Evolutionary conservation across 441 rosid species (phyloP), one percentile per base, ranked within the genome.

Genomic region (Isatis lusitanica): DNA sequence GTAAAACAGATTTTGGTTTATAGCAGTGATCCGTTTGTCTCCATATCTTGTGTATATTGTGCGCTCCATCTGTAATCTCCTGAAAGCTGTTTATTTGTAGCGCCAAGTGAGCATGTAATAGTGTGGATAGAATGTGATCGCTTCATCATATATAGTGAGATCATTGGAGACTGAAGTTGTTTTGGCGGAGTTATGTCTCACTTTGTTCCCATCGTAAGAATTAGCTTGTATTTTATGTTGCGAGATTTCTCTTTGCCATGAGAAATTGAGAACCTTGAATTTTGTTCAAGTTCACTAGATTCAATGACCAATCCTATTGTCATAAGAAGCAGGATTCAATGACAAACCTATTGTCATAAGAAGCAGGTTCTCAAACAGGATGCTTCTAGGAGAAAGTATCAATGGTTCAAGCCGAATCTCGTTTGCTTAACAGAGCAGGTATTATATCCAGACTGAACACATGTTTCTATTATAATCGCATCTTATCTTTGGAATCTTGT

Each of bases 341-440:
- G 36, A 16, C n/a, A 53, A 63, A 43, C n/a, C 28, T 55, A 51
- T 26, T 51, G 53, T 50, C n/a, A 33, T 35, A 15, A 44, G 71
- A 64, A 51, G 21, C 76, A 64, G 55, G 21, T 46, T 73, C 31
- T 64, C 48, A 33, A 38, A 26, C 16, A 24, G 30, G n/a, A 74
- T 65, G 66, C 51, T 44, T 43, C 6, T 1, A 47, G 51, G 59
- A 57, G 60, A 74, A 26, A 16, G 72, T 46, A 47, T 36, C 64
- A 64, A 11, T 24, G 42, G 24, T 24, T 65, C 51, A 65, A 47
- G 51, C n/a, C 28, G 17, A 65, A 35, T 35, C 58, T 64, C 18
- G 11, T 44, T 46, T 52, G 56, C 62, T 62, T 42, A 52, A 36
- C 48, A 15, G 21, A 18, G 52, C 59, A 70, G 63, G 75, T 72